These are phyloP conservation scores for Luffa acutangula DNA, from an alignment of 306 rosid genomes.

Conservation along the genomic window DNA sequence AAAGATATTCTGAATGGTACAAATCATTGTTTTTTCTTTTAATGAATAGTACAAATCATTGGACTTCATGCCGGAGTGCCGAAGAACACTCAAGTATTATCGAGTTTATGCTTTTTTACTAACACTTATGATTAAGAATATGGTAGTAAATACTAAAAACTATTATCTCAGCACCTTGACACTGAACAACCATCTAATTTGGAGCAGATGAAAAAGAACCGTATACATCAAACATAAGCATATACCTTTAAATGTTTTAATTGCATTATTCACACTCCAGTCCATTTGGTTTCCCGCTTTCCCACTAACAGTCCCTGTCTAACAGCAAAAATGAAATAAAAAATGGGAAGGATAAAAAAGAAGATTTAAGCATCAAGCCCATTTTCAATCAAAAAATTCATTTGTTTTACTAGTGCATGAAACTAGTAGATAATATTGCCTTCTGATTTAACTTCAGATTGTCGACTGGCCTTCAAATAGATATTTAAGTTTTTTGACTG, in stretches of 20 bases:
- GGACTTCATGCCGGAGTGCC: neutral
- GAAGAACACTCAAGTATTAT: neutral
- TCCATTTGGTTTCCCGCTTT: conserved; percentile 48
- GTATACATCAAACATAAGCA: neutral
- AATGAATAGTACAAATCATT: neutral
- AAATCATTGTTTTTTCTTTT: neutral
- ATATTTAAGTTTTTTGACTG: neutral
- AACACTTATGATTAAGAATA: neutral
- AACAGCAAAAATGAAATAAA: conserved; percentile 10
- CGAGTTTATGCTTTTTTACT: neutral
- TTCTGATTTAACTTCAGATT: neutral
- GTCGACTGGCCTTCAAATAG: neutral
- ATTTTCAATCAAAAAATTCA: neutral
- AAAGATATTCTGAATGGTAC: neutral
- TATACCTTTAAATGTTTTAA: conserved; percentile 59
- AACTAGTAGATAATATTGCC: neutral
- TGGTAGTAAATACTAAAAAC: neutral
- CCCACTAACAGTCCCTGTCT: conserved; percentile 33
- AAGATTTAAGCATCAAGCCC: neutral
- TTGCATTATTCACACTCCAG: conserved; percentile 51
- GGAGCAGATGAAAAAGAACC: neutral
- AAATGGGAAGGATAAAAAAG: neutral
- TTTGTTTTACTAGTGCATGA: neutral
- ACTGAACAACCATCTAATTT: neutral
- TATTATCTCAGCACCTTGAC: neutral